Conservation (phyloP, 768 basidiomycete species). For the Leccinum fibrillosum region DNA sequence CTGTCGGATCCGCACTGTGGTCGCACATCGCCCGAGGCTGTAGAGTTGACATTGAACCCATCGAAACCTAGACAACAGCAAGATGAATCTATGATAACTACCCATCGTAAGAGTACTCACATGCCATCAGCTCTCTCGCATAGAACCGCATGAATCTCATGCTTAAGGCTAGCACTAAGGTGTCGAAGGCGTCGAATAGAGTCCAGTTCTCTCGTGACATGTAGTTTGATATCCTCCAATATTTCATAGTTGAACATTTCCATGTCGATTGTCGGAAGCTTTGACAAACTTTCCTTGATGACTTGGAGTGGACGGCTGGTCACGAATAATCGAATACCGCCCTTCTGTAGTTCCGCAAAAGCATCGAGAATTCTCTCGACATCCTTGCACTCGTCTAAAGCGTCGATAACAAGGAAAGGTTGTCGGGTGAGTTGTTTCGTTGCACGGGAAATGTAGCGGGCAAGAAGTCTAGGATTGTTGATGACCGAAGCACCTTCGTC, state of each 20-base stretch:
- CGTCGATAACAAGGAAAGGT: slow-evolving; percentile 14
- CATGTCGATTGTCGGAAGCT: neutral
- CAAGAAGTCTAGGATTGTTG: neutral
- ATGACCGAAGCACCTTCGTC: neutral
- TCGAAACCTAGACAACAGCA: slow-evolving; percentile 7
- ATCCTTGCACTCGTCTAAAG: neutral
- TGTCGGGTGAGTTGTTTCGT: neutral
- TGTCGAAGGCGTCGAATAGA: slow-evolving; percentile 3
- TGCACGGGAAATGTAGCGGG: slow-evolving; percentile 1
- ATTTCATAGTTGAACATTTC: neutral
- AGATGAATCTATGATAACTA: no score
- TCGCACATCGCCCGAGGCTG: neutral
- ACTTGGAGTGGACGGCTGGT: neutral
- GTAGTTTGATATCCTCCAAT: neutral
- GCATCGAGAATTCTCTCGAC: neutral
- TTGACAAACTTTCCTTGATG: neutral
- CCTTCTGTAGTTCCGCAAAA: neutral
- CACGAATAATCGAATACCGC: neutral
- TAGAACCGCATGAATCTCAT: neutral
- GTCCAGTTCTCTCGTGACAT: slow-evolving; percentile 4
- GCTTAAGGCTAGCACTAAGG: neutral
- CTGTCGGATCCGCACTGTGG: neutral
- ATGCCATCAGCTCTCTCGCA: slow-evolving; percentile 8
- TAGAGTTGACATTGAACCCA: slow-evolving; percentile 16
- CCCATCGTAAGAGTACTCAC: neutral